Base-by-base conservation (phyloP, 306 rosid species). In the Vigna trinervia region DNA sequence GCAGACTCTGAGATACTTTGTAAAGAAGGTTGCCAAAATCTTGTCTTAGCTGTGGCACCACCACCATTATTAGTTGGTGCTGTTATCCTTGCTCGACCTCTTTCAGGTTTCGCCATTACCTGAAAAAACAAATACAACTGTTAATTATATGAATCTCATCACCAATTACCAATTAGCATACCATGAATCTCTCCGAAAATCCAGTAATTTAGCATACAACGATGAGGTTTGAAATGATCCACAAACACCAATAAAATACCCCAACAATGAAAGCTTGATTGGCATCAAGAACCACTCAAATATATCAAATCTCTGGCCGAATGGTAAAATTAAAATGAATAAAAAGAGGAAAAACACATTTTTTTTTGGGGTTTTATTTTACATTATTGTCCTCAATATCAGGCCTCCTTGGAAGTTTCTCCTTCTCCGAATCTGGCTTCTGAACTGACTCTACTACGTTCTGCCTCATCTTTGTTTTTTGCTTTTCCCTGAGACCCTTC, bases 11-110 rank as follows among this genome's bases (percentile, higher is more conserved):
- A 90, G 86, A 92, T 92, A 72, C 97, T 92, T 50, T 86, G 87
- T 45, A 92, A 78, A 51, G 95, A 85, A n/a, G 97, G 97, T 78
- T 92, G 93, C 97, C 97, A 90, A 68, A 85, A 82, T 88, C 90
- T 88, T 83, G 88, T 71, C 88, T 85, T 88, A 69, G 92, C 85
- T 77, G 86, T 83, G 66, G 66, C 89, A 79, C 86, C 79, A n/a
- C 10, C 77, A 60, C n/a, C 79, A 67, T 51, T 83, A 66, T 45
- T 81, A 52, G 74, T 64, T 56, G 89, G 52, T 52, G 78, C 20
- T 34, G 81, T 36, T 52, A 89, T 81, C 72, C 85, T 82, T 48
- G 80, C 39, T 62, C 81, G 51, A 62, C 57, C 46, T 78, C 86
- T 81, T 77, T 87, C 90, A 3, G 23, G 28, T 75, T 63, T 88